These are phyloP conservation scores for Sporisorium scitamineum DNA, from an alignment of 1,284 basidiomycete genomes.

Conservation along the genomic window DNA sequence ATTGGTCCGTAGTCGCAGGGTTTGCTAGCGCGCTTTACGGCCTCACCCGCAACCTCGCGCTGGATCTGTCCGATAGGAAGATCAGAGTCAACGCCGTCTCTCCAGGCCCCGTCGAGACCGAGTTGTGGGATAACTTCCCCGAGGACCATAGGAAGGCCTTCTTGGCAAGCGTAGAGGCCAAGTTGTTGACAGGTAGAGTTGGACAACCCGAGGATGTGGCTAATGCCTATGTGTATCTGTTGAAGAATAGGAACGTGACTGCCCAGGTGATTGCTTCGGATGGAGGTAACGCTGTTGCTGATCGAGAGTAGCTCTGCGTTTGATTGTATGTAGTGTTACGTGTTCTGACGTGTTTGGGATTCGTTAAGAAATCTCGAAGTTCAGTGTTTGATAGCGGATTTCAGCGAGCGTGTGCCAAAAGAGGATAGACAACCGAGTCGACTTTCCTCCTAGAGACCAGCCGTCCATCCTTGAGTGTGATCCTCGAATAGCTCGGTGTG, in stretches of 20 bases:
- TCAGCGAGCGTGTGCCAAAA: background rate
- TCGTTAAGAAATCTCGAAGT: too few relatives aligned
- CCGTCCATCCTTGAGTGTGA: conserved; percentile 20
- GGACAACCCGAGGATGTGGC: conserved; percentile 33
- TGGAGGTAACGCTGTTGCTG: conserved; percentile 29
- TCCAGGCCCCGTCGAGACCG: conserved; percentile 44
- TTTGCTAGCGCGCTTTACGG: conserved; percentile 25
- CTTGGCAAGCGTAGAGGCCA: background rate
- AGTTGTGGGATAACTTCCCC: conserved; percentile 35
- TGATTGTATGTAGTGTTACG: too few relatives aligned
- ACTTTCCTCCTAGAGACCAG: conserved; percentile 12
- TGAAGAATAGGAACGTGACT: conserved; percentile 51
- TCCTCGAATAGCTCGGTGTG: conserved; percentile 16
- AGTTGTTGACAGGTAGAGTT: conserved; percentile 22
- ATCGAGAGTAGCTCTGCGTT: conserved; percentile 2
- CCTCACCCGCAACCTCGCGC: conserved; percentile 28
- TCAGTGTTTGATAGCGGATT: too few relatives aligned
- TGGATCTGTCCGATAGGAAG: conserved; percentile 29
- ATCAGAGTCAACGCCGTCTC: conserved; percentile 49
- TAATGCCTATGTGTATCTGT: conserved; percentile 40
- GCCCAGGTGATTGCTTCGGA: conserved; percentile 29
- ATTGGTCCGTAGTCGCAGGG: conserved; percentile 21
- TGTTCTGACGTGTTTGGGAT: too few relatives aligned
- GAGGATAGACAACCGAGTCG: conserved; percentile 1
- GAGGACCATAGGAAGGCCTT: conserved; percentile 7